Conservation (phyloP, 164 flowering plant species). For the Nelumbo lutea region DNA sequence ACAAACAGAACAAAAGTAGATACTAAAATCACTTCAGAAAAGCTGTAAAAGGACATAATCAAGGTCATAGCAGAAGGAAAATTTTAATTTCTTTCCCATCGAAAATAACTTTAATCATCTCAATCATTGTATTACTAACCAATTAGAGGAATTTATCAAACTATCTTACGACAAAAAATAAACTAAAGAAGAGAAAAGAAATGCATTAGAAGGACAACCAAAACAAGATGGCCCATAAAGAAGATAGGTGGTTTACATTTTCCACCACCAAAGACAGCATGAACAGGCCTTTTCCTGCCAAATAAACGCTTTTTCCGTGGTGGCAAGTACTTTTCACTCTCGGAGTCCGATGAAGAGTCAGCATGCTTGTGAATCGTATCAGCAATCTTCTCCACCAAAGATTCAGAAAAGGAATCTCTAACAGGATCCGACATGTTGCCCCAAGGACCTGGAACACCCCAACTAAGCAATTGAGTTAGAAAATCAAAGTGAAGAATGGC, state of each 20-base stretch:
- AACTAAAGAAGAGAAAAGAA: not conserved
- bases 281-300: conserved; percentile 70
- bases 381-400: conserved; percentile 19
- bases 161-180: too few species aligned
- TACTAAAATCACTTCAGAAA: too few species aligned
- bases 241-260: conserved; percentile 39
- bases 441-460: not conserved
- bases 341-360: conserved; percentile 46
- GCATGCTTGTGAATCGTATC: conserved; percentile 18
- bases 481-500: not conserved
- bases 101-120: too few species aligned
- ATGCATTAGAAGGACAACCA: too few species aligned
- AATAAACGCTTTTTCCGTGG: conserved; percentile 46
- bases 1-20: too few species aligned
- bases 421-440: conserved; percentile 20
- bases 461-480: not conserved
- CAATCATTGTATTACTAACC: too few species aligned
- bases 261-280: conserved; percentile 67
- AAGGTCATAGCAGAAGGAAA: too few species aligned
- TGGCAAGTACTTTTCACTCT: conserved; percentile 34
- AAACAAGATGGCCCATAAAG: not conserved
- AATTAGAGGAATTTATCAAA: too few species aligned
- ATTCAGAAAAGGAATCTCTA: conserved; percentile 13
- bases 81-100: too few species aligned
- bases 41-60: too few species aligned